phyloP scores from a whole-genome alignment of 1,284 basidiomycete species.

The Ganoderma sinense region DNA sequence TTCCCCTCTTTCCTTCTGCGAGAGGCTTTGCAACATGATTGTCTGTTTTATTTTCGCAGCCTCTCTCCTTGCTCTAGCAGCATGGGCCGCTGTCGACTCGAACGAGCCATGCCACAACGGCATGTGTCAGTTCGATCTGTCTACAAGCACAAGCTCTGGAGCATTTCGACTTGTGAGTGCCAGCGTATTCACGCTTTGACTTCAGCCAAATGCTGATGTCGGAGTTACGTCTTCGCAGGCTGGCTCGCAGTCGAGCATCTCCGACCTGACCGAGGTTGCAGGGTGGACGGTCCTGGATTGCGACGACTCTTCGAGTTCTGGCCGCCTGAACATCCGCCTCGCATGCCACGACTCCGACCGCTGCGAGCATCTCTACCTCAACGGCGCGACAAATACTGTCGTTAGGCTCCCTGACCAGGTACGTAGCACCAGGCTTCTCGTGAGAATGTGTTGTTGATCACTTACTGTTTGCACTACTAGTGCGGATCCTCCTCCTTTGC shows the following conservation, averaged over 20 bases:
- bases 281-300: conserved; percentile 60
- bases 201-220: conserved; percentile 44
- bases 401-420: conserved; percentile 49
- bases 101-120: conserved; percentile 19
- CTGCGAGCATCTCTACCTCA: conserved; percentile 54
- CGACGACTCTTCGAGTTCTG: conserved; percentile 41
- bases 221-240: not conserved
- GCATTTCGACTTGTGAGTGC: conserved; percentile 16
- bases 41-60: not conserved
- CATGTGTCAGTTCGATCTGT: conserved; percentile 18
- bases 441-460: not conserved
- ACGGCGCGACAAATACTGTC: conserved; percentile 55
- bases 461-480: conserved; percentile 41
- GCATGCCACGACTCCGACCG: conserved; percentile 46
- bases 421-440: not conserved
- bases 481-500: conserved; percentile 58
- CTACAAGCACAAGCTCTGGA: not conserved
- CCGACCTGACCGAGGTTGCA: conserved; percentile 58
- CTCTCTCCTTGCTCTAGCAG: not conserved
- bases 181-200: not conserved
- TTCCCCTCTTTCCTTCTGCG: not conserved
- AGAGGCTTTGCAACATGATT: not conserved
- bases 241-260: conserved; percentile 49
- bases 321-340: conserved; percentile 53
- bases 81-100: conserved; percentile 2